phyloP scores from a whole-genome alignment of 1,139 yeast species.

The Suhomyces guaymorum region DNA sequence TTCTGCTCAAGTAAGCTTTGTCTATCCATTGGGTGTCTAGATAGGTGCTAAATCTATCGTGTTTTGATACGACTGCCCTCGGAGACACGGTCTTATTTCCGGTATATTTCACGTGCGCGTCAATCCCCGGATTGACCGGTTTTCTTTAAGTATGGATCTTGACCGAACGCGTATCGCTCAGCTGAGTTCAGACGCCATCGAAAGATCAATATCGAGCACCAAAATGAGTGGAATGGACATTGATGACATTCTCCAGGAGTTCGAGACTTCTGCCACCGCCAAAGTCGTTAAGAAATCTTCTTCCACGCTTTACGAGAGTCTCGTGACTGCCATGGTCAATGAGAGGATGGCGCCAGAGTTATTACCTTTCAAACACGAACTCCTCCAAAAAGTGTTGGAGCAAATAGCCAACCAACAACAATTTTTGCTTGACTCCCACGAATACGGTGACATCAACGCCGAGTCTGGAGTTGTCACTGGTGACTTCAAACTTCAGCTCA shows the following conservation, averaged over 20 bases:
- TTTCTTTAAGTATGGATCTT: too few relatives aligned
- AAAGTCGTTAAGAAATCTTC: constrained; percentile 5
- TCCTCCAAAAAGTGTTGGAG: constrained; percentile 57
- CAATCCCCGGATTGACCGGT: too few relatives aligned
- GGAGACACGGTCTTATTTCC: too few relatives aligned
- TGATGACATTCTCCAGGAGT: constrained; percentile 67
- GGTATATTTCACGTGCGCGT: too few relatives aligned
- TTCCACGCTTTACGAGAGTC: constrained; percentile 29
- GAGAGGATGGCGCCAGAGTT: constrained; percentile 87
- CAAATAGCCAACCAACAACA: constrained; percentile 72
- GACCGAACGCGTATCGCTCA: too few relatives aligned
- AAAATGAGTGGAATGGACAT: constrained; percentile 45
- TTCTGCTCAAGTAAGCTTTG: constrained; percentile 44
- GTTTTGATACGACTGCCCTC: constrained; percentile 2
- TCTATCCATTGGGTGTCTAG: too few relatives aligned
- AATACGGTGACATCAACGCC: constrained; percentile 46
- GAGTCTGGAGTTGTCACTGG: constrained; percentile 43
- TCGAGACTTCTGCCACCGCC: constrained; percentile 38
- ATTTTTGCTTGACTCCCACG: constrained; percentile 61
- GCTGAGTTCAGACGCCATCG: too few relatives aligned
- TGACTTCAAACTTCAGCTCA: constrained; percentile 75
- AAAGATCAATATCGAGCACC: too few relatives aligned
- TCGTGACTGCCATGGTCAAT: constrained; percentile 73
- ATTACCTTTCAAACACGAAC: constrained; percentile 63
- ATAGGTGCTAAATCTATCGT: too few relatives aligned